Conservation (phyloP, 1,139 yeast species). For the Yamadazyma oceani region DNA sequence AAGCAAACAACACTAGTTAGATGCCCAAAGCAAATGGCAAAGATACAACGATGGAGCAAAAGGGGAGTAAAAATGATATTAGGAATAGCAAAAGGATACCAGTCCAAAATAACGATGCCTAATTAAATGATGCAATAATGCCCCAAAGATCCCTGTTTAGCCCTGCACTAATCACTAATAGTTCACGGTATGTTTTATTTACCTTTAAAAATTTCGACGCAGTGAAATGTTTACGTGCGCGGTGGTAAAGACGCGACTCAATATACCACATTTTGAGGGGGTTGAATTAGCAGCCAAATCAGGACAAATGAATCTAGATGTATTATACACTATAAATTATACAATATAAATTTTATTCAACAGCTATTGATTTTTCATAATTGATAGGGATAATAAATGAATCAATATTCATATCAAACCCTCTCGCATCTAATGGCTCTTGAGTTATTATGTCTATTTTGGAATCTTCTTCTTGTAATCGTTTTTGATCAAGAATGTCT, state of each 20-base stretch:
- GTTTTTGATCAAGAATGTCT: conserved; percentile 56
- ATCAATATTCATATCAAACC: conserved; percentile 45
- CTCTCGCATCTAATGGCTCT: conserved; percentile 68
- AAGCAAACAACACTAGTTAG: no score
- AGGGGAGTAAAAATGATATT: no score
- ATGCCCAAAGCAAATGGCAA: no score
- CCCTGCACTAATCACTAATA: no score
- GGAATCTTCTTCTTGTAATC: conserved; percentile 68
- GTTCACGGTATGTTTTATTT: conserved; percentile 9
- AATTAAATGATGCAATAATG: no score
- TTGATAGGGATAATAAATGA: conserved; percentile 48
- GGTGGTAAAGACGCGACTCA: conserved; percentile 3
- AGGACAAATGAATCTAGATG: no score
- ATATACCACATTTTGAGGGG: not conserved
- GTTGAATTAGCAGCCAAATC: no score
- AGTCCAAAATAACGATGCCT: no score
- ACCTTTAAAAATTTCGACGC: conserved; percentile 16
- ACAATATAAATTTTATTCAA: not conserved
- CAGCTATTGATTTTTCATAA: conserved; percentile 23
- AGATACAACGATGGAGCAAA: no score
- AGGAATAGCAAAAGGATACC: no score
- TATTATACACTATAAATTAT: conserved; percentile 1
- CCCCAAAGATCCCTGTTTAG: no score
- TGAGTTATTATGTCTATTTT: conserved; percentile 64
- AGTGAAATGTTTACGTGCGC: conserved; percentile 6